Conservation (phyloP, 306 rosid species). For the Arachis stenosperma region DNA sequence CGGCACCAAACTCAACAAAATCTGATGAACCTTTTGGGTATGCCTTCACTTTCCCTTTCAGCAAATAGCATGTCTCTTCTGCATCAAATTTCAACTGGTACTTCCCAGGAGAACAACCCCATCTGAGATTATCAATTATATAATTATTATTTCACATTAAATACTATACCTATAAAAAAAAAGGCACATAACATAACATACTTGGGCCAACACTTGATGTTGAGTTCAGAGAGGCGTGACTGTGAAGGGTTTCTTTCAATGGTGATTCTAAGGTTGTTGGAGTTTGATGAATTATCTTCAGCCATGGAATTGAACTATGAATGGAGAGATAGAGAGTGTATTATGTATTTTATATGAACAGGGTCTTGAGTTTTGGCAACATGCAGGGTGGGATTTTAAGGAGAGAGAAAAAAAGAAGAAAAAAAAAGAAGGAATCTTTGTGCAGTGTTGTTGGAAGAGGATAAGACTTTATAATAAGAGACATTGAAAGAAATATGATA, state of each 20-base stretch:
- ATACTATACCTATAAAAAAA: not conserved
- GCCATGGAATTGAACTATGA: conserved; percentile 54
- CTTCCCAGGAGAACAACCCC: conserved; percentile 98
- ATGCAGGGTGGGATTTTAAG: conserved; percentile 34
- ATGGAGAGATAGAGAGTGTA: too few species aligned
- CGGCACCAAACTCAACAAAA: conserved; percentile 89
- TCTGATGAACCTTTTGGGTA: conserved; percentile 83
- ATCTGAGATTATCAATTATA: conserved; percentile 47
- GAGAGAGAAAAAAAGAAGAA: conserved; percentile 37
- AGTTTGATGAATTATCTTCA: conserved; percentile 43
- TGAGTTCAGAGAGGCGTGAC: conserved; percentile 67
- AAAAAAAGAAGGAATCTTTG: conserved; percentile 47
- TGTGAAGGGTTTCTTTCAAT: conserved; percentile 86
- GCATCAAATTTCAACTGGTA: conserved; percentile 92
- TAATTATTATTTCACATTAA: too few species aligned
- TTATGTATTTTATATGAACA: too few species aligned
- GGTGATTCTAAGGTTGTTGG: conserved; percentile 57
- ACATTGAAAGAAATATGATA: too few species aligned
- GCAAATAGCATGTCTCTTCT: conserved; percentile 84
- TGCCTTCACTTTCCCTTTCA: conserved; percentile 92
- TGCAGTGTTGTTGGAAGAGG: conserved; percentile 28
- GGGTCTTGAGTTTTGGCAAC: conserved; percentile 25
- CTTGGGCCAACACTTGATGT: conserved; percentile 98
- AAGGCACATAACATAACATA: conserved; percentile 38
- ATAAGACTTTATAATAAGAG: conserved; percentile 18